Percentiles rank a stretch among this genome's conserved stretches.
These are phyloP conservation scores for Wickerhamiella kazuoi DNA, from an alignment of 805 yeast genomes.

Conservation along the genomic window DNA sequence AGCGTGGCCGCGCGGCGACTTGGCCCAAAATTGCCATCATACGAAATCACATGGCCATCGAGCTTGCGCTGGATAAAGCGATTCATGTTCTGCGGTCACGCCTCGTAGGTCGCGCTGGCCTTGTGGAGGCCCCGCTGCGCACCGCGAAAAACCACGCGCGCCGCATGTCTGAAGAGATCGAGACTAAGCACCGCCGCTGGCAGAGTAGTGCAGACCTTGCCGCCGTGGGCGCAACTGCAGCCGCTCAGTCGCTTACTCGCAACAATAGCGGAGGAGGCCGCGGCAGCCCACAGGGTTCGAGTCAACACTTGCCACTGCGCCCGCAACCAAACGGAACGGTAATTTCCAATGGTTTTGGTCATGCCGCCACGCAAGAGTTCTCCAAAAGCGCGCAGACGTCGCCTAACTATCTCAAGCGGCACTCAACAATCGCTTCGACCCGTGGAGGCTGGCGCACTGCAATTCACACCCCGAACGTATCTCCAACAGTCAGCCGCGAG, in stretches of 20 bases:
- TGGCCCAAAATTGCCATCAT: conserved; percentile 86
- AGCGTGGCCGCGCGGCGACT: conserved; percentile 77
- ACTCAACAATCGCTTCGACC: not conserved
- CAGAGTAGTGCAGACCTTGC: conserved; percentile 3
- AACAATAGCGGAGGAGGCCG: too few relatives aligned
- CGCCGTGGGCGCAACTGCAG: too few relatives aligned
- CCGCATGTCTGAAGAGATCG: not conserved
- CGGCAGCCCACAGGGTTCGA: too few relatives aligned
- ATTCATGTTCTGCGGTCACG: conserved; percentile 42
- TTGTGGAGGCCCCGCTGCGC: not conserved
- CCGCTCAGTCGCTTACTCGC: too few relatives aligned
- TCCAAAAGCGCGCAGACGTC: not conserved
- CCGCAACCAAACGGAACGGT: too few relatives aligned
- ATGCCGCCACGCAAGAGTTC: not conserved
- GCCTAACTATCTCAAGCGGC: not conserved
- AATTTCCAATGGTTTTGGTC: too few relatives aligned
- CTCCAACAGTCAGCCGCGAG: not conserved
- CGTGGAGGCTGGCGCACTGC: not conserved
- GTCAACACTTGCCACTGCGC: too few relatives aligned
- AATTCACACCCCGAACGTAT: not conserved
- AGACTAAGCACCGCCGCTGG: not conserved
- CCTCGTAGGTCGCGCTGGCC: conserved; percentile 7
- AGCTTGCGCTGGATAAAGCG: conserved; percentile 67
- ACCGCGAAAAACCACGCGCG: not conserved
- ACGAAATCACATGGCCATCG: conserved; percentile 77